Evolutionary conservation across 139 green algal species (phyloP).

Genomic region (Zygnema cylindricum): DNA sequence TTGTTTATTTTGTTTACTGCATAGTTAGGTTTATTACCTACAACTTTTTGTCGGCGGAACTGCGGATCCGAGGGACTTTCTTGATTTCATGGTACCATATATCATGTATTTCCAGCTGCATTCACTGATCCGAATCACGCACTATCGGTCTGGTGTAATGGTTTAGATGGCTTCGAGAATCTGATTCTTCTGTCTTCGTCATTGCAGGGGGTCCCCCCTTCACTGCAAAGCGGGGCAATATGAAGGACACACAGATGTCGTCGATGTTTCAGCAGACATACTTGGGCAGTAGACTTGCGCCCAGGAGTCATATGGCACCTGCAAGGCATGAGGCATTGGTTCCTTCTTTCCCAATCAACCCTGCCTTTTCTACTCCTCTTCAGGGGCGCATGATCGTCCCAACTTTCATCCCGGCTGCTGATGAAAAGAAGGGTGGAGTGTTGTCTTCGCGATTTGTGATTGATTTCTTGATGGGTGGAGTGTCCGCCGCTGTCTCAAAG

Average conservation of each 20-base stretch:
- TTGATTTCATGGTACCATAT: too few species aligned
- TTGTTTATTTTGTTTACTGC: too few species aligned
- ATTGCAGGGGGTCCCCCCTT: not conserved
- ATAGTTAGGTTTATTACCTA: too few species aligned
- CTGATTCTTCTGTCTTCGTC: too few species aligned
- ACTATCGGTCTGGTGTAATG: too few species aligned
- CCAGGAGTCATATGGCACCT: not conserved
- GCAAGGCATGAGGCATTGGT: not conserved
- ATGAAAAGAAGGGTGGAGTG: slow-evolving; percentile 52
- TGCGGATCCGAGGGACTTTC: too few species aligned
- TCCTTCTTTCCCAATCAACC: not conserved
- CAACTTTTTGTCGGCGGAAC: too few species aligned
- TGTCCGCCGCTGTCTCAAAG: slow-evolving; percentile 92
- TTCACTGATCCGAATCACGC: too few species aligned
- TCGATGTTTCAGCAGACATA: slow-evolving; percentile 20
- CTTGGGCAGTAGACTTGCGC: slow-evolving; percentile 7
- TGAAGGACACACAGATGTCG: slow-evolving; percentile 8
- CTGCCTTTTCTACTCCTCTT: slow-evolving; percentile 24
- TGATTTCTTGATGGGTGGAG: slow-evolving; percentile 80
- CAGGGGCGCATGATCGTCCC: slow-evolving; percentile 3
- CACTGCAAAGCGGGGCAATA: not conserved
- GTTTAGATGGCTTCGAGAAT: too few species aligned
- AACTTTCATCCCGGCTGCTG: slow-evolving; percentile 35
- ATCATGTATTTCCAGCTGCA: too few species aligned
- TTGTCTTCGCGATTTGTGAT: slow-evolving; percentile 71